These are phyloP conservation scores for Talaromyces sp. DNA, from an alignment of 2,329 filamentous ascomycete species.

Conservation along the genomic window DNA sequence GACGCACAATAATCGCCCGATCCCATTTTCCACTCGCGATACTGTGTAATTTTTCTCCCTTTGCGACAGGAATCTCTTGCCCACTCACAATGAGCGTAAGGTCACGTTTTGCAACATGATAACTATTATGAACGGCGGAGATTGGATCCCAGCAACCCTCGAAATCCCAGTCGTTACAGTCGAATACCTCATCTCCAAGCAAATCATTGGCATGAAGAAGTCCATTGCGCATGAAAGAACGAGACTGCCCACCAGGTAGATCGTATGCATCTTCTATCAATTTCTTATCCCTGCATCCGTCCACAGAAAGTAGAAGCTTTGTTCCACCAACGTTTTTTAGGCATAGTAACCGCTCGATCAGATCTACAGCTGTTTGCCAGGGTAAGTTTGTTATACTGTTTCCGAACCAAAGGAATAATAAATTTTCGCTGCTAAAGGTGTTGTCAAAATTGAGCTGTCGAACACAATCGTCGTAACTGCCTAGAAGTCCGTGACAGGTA, in stretches of 20 bases:
- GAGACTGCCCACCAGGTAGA: not conserved
- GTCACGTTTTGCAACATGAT: constrained; percentile 1
- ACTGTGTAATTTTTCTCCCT: not conserved
- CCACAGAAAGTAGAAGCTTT: not conserved
- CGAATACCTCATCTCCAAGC: not conserved
- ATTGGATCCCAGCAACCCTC: constrained; percentile 3
- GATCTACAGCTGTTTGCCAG: not conserved
- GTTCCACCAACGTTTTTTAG: not conserved
- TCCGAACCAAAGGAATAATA: constrained; percentile 6
- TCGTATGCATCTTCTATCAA: not conserved
- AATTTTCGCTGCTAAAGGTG: not conserved
- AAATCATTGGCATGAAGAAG: constrained; percentile 1
- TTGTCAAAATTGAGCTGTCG: not conserved
- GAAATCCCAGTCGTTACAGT: constrained; percentile 6
- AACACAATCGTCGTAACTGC: not conserved
- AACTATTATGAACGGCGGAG: not conserved
- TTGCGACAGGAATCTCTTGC: not conserved
- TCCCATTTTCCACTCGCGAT: constrained; percentile 1
- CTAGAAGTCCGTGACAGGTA: not conserved
- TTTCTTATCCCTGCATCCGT: not conserved
- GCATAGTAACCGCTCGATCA: not conserved
- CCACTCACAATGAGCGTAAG: not conserved
- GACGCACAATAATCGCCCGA: not conserved
- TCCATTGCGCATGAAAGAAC: not conserved
- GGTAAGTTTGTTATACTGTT: not conserved